phyloP scores from a whole-genome alignment of 441 rosid species.

The Lepidium campestre region DNA sequence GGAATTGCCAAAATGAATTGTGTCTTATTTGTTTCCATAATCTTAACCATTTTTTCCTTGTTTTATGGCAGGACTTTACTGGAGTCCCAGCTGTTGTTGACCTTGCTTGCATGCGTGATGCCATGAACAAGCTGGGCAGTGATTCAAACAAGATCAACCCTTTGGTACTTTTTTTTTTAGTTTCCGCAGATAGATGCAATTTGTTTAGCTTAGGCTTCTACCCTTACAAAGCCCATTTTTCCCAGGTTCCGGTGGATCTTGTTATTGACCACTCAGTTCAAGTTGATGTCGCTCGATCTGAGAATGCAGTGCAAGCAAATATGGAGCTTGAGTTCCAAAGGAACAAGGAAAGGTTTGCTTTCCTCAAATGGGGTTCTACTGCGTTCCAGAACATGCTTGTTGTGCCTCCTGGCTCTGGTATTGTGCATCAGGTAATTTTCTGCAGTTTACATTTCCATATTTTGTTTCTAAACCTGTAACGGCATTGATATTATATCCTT shows the following conservation, averaged over 20 bases:
- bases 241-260: conserved; percentile 89
- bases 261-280: conserved; percentile 97
- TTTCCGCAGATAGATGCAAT: not conserved
- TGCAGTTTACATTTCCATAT: not conserved
- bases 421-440: conserved; percentile 81
- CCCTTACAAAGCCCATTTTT: not conserved
- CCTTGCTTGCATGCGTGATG: conserved; percentile 99
- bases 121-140: conserved; percentile 85
- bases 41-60: not conserved
- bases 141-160: conserved; percentile 94
- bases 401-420: conserved; percentile 99
- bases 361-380: conserved; percentile 91
- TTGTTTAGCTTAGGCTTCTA: not conserved
- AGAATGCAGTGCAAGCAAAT: conserved; percentile 89
- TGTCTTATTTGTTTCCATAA: not conserved
- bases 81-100: conserved; percentile 99
- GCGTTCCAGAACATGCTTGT: conserved; percentile 95
- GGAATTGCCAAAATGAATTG: not conserved
- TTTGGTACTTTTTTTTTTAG: conserved; percentile 33
- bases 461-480: not conserved
- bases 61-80: conserved; percentile 71
- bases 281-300: conserved; percentile 91
- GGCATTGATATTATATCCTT: not conserved
- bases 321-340: conserved; percentile 93
- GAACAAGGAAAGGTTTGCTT: conserved; percentile 95